Evolutionary conservation across 768 basidiomycete genomes (phyloP), one percentile per base, ranked within the genome.

Genomic region (Termitomyces sp.): DNA sequence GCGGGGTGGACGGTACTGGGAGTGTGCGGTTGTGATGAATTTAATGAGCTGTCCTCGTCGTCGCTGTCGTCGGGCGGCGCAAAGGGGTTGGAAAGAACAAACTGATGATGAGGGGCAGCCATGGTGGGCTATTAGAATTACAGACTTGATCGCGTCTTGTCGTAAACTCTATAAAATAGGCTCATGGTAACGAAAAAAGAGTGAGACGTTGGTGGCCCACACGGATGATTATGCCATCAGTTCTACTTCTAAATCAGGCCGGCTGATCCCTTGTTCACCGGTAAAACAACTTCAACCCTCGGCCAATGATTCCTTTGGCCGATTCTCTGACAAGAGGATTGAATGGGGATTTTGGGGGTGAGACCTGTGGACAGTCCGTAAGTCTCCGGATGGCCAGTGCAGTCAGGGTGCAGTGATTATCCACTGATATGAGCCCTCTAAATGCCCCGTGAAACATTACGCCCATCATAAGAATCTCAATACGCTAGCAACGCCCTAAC

Each of bases 11-110:
- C 23, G 19, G 44, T 45, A 21, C 44, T 55, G 19, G 61, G 63
- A 2, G 57, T 62, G 43, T 47, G 53, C 1, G 57, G 56, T 19
- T 50, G 34, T 1, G 61, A 60, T 4, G 58, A 53, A 19, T 57
- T 41, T 9, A 52, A 34, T 16, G 52, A 57, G 52, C 54, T 54
- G 40, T 60, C 47, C 31, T 62, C 59, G n/a, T 56, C 59, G 50
- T 60, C 56, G 31, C 47, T 44, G 21, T 41, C 45, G 41, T 56
- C 59, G 4, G 42, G 32, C 21, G n/a, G 42, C n/a, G 58, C 37
- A 38, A 64, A 64, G 5, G 61, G 63, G 31, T 64, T 64, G 3
- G 56, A 53, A 38, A 64, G 56, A 42, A 64, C 37, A 44, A 62
- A 38, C 2, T 62, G 61, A 43, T 60, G 62, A 40, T 60, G 35